A percentile compares a stretch with the other conserved stretches of the same genome.
phyloP scores from a whole-genome alignment of 129 eudicot genomes.

The Rutidosis leptorrhynchoides region DNA sequence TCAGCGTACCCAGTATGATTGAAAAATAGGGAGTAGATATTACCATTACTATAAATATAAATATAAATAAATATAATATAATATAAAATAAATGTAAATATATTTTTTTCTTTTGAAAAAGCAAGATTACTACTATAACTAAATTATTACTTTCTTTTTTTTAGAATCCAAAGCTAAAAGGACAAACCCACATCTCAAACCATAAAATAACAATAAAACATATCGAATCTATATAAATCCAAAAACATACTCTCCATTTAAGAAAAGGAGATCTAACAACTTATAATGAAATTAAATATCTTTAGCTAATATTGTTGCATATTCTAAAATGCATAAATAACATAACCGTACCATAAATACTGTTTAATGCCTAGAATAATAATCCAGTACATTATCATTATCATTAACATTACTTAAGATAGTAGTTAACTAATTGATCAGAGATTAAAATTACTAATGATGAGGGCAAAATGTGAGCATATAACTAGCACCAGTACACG shows the following conservation, averaged over 20 bases:
- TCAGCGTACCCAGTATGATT: constrained; percentile 11
- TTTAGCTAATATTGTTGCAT: background rate
- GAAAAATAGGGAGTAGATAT: no score
- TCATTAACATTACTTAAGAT: background rate
- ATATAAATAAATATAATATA: no score
- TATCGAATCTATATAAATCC: constrained; percentile 21
- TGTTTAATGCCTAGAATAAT: background rate
- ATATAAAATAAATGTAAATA: no score
- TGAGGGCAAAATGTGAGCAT: constrained; percentile 85
- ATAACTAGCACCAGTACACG: constrained; percentile 87
- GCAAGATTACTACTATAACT: no score
- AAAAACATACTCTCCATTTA: constrained; percentile 1
- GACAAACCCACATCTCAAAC: background rate
- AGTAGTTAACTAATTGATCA: background rate
- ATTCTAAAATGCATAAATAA: background rate
- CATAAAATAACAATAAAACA: background rate
- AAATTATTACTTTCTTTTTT: background rate
- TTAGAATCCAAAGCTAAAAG: constrained; percentile 18
- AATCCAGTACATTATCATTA: background rate
- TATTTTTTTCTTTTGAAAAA: background rate
- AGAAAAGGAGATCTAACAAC: constrained; percentile 14
- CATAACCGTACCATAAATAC: background rate
- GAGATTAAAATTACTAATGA: constrained; percentile 34
- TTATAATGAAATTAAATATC: background rate
- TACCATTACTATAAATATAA: no score